Conservation (phyloP, 2,329 filamentous ascomycete genomes). For the Truncatella angustata region DNA sequence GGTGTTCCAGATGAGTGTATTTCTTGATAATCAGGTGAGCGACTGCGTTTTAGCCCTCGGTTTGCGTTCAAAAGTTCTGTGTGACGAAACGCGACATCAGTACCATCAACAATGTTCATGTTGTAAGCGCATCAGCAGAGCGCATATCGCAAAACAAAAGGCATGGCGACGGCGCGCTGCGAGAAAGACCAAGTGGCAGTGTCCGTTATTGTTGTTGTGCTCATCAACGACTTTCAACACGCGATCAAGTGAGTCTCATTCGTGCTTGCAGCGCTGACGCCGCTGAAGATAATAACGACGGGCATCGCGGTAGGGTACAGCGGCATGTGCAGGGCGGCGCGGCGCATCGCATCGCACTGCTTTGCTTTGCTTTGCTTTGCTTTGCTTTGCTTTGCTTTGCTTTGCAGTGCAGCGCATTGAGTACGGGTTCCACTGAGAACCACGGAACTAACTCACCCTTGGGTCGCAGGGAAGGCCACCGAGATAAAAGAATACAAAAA, state of each 20-base stretch:
- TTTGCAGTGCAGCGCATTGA: no score
- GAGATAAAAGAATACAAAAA: constrained; percentile 22
- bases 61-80: constrained; percentile 51
- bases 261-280: constrained; percentile 15
- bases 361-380: no score
- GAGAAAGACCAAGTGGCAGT: background rate
- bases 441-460: background rate
- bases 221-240: no score
- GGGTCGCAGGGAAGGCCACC: constrained; percentile 10
- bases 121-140: background rate
- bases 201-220: no score
- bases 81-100: constrained; percentile 9
- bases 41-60: constrained; percentile 76
- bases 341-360: background rate
- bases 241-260: background rate
- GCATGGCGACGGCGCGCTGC: no score
- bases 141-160: background rate
- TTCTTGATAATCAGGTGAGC: constrained; percentile 70
- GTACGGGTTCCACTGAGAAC: constrained; percentile 8
- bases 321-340: background rate
- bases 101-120: background rate
- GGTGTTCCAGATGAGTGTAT: constrained; percentile 50
- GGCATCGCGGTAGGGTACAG: background rate
- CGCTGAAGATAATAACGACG: constrained; percentile 15
- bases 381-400: no score